Percentiles rank a stretch among this genome's conserved stretches.
Evolutionary conservation across 345 rosid species (phyloP).

Genomic region (Brassica napus): DNA sequence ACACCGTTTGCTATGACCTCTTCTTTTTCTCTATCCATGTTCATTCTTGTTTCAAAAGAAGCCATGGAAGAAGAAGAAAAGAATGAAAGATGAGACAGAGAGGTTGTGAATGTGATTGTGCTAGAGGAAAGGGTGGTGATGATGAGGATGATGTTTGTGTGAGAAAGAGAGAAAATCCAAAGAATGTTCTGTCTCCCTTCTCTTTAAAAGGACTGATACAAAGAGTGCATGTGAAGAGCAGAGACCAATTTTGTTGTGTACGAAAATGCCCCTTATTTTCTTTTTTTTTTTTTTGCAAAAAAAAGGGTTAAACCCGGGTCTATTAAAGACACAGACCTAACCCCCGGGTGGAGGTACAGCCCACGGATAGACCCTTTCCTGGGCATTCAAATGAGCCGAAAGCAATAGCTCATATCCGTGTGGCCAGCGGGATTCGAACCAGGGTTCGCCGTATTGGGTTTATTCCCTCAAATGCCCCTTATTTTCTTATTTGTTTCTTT

Average conservation of each 20-base stretch:
- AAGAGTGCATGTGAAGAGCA: slow-evolving; percentile 49
- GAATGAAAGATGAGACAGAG: slow-evolving; percentile 18
- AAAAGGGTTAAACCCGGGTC: too few relatives aligned
- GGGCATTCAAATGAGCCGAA: too few relatives aligned
- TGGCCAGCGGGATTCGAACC: too few relatives aligned
- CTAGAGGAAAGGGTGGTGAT: slow-evolving; percentile 17
- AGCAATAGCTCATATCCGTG: too few relatives aligned
- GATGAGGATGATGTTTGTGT: slow-evolving; percentile 46
- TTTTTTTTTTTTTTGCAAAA: neutral
- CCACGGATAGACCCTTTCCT: too few relatives aligned
- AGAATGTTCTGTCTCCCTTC: slow-evolving; percentile 50
- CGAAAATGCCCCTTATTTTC: slow-evolving; percentile 35
- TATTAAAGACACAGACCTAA: too few relatives aligned
- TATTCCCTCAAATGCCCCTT: slow-evolving; percentile 25
- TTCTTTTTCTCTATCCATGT: slow-evolving; percentile 53
- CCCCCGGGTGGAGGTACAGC: too few relatives aligned
- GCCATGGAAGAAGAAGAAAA: slow-evolving; percentile 52
- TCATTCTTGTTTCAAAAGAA: slow-evolving; percentile 45
- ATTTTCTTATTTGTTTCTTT: neutral
- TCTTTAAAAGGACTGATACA: slow-evolving; percentile 41
- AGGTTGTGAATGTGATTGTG: slow-evolving; percentile 28
- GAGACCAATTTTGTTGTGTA: slow-evolving; percentile 32
- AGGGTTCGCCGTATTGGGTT: too few relatives aligned
- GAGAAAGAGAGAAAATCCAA: slow-evolving; percentile 42
- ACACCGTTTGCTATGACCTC: slow-evolving; percentile 90